Evolutionary conservation across 2,329 filamentous ascomycete genomes (phyloP).

Genomic region (Penicillium sp.): DNA sequence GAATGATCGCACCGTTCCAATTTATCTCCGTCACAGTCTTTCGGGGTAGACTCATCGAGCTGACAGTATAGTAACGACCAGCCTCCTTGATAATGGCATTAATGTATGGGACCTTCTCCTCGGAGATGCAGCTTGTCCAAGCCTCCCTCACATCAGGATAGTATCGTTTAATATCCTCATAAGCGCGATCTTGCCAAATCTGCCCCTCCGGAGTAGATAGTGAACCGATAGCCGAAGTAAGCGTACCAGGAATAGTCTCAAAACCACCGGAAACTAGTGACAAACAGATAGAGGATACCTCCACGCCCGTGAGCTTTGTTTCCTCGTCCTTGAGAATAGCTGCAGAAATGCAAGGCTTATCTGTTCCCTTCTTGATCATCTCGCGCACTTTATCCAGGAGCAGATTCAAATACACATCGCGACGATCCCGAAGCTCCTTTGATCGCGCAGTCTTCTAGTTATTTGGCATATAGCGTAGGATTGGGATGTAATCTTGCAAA

Average conservation of each 20-base stretch:
- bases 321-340: constrained; percentile 66
- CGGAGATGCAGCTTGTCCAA: constrained; percentile 64
- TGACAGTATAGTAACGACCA: constrained; percentile 71
- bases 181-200: constrained; percentile 64
- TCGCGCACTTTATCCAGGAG: constrained; percentile 56
- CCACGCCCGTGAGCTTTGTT: constrained; percentile 63
- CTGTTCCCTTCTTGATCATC: constrained; percentile 57
- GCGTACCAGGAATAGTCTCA: constrained; percentile 71
- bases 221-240: constrained; percentile 71
- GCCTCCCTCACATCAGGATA: constrained; percentile 65
- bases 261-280: constrained; percentile 75
- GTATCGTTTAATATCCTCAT: constrained; percentile 63
- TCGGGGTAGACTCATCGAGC: constrained; percentile 69
- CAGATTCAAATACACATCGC: constrained; percentile 62
- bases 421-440: constrained; percentile 59
- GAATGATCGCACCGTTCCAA: constrained; percentile 65
- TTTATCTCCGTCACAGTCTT: constrained; percentile 66
- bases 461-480: constrained; percentile 60
- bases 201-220: constrained; percentile 64
- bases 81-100: constrained; percentile 74
- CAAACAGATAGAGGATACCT: constrained; percentile 72
- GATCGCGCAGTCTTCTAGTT: constrained; percentile 58
- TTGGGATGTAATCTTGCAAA: constrained; percentile 72
- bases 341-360: constrained; percentile 63
- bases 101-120: constrained; percentile 71